A percentile compares a stretch with the other conserved stretches of the same genome.
Evolutionary conservation across 345 rosid genomes (phyloP).

Genomic region (Eucalyptus regnans): DNA sequence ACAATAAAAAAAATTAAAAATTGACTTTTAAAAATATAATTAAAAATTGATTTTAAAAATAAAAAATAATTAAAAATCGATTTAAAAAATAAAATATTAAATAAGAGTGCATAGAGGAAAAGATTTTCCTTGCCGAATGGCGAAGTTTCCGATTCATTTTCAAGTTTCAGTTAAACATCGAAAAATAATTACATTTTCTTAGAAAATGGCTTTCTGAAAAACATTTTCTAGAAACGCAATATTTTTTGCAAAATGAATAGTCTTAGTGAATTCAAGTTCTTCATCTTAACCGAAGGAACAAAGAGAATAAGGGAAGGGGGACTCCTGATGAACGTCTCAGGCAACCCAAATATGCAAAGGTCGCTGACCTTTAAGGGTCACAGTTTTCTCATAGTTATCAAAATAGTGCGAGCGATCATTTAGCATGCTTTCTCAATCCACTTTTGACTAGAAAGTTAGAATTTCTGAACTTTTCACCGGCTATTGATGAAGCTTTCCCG

Average conservation of each 20-base stretch:
- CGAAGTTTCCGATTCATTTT: accelerated
- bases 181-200: no score
- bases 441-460: neutral
- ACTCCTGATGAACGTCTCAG: neutral
- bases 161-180: no score
- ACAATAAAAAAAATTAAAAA: no score
- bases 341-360: neutral
- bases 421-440: neutral
- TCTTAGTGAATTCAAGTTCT: neutral
- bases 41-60: no score
- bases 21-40: no score
- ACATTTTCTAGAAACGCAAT: no score
- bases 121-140: accelerated
- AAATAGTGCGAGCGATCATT: neutral
- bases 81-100: no score
- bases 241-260: no score
- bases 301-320: neutral
- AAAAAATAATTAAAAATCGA: no score
- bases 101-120: no score
- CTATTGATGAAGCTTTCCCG: neutral
- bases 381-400: neutral
- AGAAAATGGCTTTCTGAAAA: no score
- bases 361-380: neutral
- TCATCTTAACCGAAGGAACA: neutral
- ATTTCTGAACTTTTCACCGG: neutral